Evolutionary conservation across 768 basidiomycete genomes (phyloP), one percentile per base, ranked within the genome.

Genomic region (Leccinum sublutescens): DNA sequence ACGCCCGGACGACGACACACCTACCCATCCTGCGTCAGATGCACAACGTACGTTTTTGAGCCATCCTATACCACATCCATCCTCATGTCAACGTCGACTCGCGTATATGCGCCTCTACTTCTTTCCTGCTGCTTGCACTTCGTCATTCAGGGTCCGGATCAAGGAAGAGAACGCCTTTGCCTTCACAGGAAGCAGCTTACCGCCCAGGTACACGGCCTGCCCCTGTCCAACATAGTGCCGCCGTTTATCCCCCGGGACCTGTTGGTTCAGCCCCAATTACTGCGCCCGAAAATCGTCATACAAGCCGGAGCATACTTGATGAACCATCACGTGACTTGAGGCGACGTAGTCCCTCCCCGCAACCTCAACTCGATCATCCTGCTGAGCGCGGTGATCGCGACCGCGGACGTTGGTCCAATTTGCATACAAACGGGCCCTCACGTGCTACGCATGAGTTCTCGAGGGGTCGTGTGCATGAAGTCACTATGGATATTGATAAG

Each of bases 21-120:
- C 61, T n/a, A 55, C 38, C 21, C 53, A 61, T 57, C 62, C 68
- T 63, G 52, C 70, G 34, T 58, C 65, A 61, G 74, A 71, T 65
- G 60, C 65, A 71, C 72, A 75, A 74, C 73, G 73, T 74, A 75
- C 75, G 77, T 78, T 56, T 57, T 67, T 65, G 65, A 70, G 63
- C 65, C 66, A 68, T 70, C 67, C 62, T 64, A 36, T 69, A 50
- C 67, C 57, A 45, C 65, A 65, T 25, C 66, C 67, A 59, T 67
- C 67, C 66, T 70, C 67, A 70, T 68, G 56, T 52, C 70, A 66
- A 64, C 64, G 25, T 65, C 65, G 59, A 62, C 68, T 62, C 62
- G 62, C 53, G 56, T 64, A 58, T 62, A 66, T 71, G 56, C 43
- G 40, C 53, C 61, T 34, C 62, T 54, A 4, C 60, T 65, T 67